These are phyloP conservation scores for Diaporthe nobilis DNA, from an alignment of 2,329 filamentous ascomycete genomes.

Conservation along the genomic window DNA sequence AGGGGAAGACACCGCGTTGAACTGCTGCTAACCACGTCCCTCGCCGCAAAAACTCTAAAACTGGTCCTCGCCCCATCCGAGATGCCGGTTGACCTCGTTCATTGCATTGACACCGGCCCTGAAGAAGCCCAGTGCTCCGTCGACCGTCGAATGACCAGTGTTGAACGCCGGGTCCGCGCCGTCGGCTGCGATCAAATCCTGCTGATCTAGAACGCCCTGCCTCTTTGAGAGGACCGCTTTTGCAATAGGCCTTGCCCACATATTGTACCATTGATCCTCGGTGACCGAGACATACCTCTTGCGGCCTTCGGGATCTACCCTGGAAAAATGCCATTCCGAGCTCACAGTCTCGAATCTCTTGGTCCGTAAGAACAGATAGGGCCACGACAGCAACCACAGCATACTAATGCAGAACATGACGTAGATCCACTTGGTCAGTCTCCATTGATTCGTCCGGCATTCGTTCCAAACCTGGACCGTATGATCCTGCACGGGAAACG, in stretches of 20 bases:
- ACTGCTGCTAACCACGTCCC: no score
- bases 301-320: conserved; percentile 49
- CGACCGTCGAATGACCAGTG: conserved; percentile 56
- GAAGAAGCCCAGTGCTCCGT: conserved; percentile 58
- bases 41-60: not conserved
- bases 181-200: conserved; percentile 64
- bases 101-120: conserved; percentile 65
- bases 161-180: conserved; percentile 55
- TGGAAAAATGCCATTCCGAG: conserved; percentile 72
- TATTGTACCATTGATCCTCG: conserved; percentile 73
- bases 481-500: conserved; percentile 71
- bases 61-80: conserved; percentile 64
- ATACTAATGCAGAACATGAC: conserved; percentile 77
- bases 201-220: conserved; percentile 68
- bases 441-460: conserved; percentile 74
- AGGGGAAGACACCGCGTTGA: not conserved
- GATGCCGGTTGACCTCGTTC: conserved; percentile 66
- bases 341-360: conserved; percentile 75
- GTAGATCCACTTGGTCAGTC: conserved; percentile 73
- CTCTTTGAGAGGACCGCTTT: conserved; percentile 71
- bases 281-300: conserved; percentile 67
- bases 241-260: conserved; percentile 73
- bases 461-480: conserved; percentile 75
- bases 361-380: conserved; percentile 76
- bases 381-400: conserved; percentile 80